Base-by-base conservation (phyloP, 2,329 filamentous ascomycete species). In the Trichoderma harzianum region DNA sequence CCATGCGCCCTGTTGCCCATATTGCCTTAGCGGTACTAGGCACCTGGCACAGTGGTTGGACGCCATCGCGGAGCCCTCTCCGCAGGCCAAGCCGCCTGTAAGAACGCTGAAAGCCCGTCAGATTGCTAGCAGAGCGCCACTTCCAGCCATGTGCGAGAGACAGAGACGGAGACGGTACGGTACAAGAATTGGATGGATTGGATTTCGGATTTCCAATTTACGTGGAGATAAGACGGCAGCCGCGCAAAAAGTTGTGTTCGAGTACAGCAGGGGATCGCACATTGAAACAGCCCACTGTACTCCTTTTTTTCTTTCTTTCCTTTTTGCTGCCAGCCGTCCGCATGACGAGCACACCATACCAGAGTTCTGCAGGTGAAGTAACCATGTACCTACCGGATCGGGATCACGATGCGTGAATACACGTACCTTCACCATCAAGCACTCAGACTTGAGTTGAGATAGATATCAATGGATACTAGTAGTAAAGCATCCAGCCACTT, bases 31-130 rank as follows among this genome's bases (percentile, higher is more conserved):
- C 18, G 28, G 57, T 21, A 12, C 10, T 34, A 58, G 55, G 26
- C 26, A 16, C 55, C 55, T 58, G 28, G 55, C 24, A 28, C 26
- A 26, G 30, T 62, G 57, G 67, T 69, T 69, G 67, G 67, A 36
- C 67, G 67, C 67, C 28, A 28, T 53, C 53, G n/a, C 57, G 67
- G 67, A 51, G 57, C 55, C 34, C 57, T 51, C 67, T 69, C 67
- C 67, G 67, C 57, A 62, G 14, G 26, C 8, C 14, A 30, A 14
- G 21, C 26, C 36, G 36, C 39, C 34, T 36, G 66, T 69, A 26
- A 69, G 65, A 69, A 32, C 55, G 26, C 53, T 58, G 66, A 47
- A 30, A 28, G 66, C 66, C 66, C 36, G 67, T 69, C 67, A 69
- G 67, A 62, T 69, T 69, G 67, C 43, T 62, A 69, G 53, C 32